Conservation (phyloP, 192 early-diverging fungal genomes). For the Coemansia sp. region DNA sequence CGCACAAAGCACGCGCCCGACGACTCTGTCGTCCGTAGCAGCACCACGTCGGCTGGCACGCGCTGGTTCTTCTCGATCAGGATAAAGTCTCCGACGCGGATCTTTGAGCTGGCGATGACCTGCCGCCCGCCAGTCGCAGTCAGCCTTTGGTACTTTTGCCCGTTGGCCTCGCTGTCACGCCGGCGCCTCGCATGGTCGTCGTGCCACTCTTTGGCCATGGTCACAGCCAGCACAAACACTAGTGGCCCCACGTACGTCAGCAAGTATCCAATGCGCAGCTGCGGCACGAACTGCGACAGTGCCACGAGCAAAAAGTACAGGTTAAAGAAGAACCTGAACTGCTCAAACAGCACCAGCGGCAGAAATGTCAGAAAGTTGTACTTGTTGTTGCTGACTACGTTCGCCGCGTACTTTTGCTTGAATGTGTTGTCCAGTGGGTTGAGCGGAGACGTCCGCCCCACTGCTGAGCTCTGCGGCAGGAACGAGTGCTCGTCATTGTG, state of each 20-base stretch:
- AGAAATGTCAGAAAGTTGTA: conserved; percentile 81
- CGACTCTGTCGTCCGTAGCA: conserved; percentile 81
- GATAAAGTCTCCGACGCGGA: conserved; percentile 89
- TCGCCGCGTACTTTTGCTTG: conserved; percentile 65
- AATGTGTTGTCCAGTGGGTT: conserved; percentile 48
- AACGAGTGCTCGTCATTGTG: neutral
- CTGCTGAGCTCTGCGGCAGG: neutral
- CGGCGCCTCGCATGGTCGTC: conserved; percentile 85
- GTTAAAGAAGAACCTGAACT: conserved; percentile 97
- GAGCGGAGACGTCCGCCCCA: conserved; percentile 42
- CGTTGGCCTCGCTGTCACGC: conserved; percentile 89
- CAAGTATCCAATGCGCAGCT: conserved; percentile 80
- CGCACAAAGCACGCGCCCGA: conserved; percentile 92
- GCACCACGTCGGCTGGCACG: conserved; percentile 90
- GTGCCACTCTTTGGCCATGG: conserved; percentile 89
- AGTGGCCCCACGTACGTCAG: conserved; percentile 94
- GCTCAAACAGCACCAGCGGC: conserved; percentile 80
- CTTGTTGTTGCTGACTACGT: conserved; percentile 88
- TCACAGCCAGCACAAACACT: conserved; percentile 86
- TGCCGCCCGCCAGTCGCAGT: conserved; percentile 59
- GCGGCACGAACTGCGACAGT: conserved; percentile 89
- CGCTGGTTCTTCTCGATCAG: conserved; percentile 85
- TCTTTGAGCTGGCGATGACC: conserved; percentile 75
- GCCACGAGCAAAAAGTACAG: conserved; percentile 93
- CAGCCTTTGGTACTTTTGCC: conserved; percentile 75